Base-by-base conservation (phyloP, 169 alveolate species). In the Pseudocohnilembus persalinus region DNA sequence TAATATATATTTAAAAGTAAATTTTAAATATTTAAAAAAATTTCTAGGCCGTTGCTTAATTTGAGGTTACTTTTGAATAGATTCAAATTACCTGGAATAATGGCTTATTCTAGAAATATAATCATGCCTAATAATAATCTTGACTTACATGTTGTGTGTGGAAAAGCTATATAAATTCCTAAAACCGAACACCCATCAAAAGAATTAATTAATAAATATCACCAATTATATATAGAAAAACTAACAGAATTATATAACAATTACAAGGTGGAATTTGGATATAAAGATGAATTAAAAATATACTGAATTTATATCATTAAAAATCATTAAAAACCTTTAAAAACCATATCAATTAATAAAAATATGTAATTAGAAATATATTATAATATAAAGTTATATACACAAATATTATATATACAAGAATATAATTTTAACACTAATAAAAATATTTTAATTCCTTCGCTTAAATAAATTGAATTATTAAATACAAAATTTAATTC, bases 141-240 rank as follows among this genome's bases (percentile, higher is more conserved):
- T 0, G 82, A 33, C 0, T 28, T 77, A 16, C 82, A 77, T 31
- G 78, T 82, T 29, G 89, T 85, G 29, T 29, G 73, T 34, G 89
- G 89, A 0, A 78, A 85, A 74, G 89, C 83, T 28, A 78, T 85
- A 31, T 31, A 77, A 28, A 30, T 77, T 0, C 89, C 89, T 0
- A 35, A 85, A 30, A 73, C 73, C 30, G 49, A 34, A 0, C 77
- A 85, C 49, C 89, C 89, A 78, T 34, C 89, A 30, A 31, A 34
- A 31, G 83, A 85, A 35, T 82, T 78, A 28, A 27, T 85, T 1
- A 73, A 85, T 78, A 85, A 74, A 73, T 85, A 85, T 85, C 89
- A 85, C 31, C 33, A 77, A 34, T 25, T 77, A 11, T 77, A 77
- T 34, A 24, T 77, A 6, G 15, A 34, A 6, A 30, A 77, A 31